Base-by-base conservation (phyloP, 768 basidiomycete species). In the Tylopilus balloui region DNA sequence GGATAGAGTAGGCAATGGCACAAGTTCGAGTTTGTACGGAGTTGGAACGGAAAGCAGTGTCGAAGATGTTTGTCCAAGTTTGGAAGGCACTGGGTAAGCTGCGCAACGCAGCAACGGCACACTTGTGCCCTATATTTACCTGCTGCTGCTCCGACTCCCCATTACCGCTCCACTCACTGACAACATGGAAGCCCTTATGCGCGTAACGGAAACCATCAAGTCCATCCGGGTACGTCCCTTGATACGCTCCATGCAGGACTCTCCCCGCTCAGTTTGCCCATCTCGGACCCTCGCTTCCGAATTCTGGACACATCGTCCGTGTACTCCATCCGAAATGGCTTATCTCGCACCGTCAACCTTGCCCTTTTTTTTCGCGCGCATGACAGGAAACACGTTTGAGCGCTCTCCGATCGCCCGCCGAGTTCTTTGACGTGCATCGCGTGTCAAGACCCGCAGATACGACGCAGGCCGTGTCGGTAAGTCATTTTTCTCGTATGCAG, bases 391-490 rank as follows among this genome's bases (percentile, higher is more conserved):
- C 49, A 11, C 37, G 49, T n/a, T 29, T 92, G 50, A 86, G 86
- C 48, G 82, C 83, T 34, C 73, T 92, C 54, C 79, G 90, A 50
- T 73, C 84, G 1, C 80, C 83, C 6, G 62, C 68, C 39, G 90
- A 92, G 66, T 92, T 92, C 69, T 92, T 92, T 62, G 90, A 92
- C 71, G 70, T 77, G 56, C 82, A 92, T 56, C 83, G 89, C 19
- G 69, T 94, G 44, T 92, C 91, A n/a, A 74, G 83, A 60, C 91
- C 91, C 10, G 82, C 83, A 21, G 88, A 93, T 63, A 64, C 90
- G 40, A 88, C 89, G 65, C 78, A 82, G 52, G 87, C 88, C 38
- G 85, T 84, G 31, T 79, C 83, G 56, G 88, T 88, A 53, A 61
- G 83, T 71, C 4, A 24, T 36, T 6, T 0, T 10, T 19, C 45